Conservation (phyloP, 2,329 filamentous ascomycete species). For the Lasiodiplodia citricola region DNA sequence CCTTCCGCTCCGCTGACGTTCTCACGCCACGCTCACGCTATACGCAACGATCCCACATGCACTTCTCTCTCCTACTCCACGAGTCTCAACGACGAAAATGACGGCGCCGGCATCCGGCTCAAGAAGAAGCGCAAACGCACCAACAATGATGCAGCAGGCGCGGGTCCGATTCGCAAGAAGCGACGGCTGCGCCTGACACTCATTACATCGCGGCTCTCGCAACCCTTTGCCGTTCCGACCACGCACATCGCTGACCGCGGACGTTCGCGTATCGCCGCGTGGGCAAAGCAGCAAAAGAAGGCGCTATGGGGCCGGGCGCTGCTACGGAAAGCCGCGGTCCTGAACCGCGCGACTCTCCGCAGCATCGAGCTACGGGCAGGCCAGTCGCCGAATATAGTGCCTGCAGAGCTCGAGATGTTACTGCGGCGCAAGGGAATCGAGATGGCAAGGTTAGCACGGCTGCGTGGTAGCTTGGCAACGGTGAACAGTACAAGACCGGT, state of each 20-base stretch:
- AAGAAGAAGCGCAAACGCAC: conserved; percentile 58
- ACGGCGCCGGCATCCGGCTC: background rate
- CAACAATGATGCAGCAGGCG: conserved; percentile 54
- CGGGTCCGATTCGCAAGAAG: conserved; percentile 59
- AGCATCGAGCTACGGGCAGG: conserved; percentile 44
- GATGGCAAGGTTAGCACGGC: conserved; percentile 38
- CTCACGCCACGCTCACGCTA: conserved; percentile 40
- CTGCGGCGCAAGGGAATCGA: conserved; percentile 40
- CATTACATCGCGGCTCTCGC: conserved; percentile 72
- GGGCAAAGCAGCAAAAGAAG: conserved; percentile 48
- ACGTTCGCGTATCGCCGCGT: conserved; percentile 36
- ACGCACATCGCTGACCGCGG: conserved; percentile 72
- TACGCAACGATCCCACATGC: conserved; percentile 28
- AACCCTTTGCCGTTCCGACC: conserved; percentile 71
- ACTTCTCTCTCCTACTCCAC: conserved; percentile 26
- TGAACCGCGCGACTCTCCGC: conserved; percentile 59
- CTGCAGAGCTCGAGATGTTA: conserved; percentile 30
- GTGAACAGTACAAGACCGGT: conserved; percentile 21
- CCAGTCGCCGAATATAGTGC: conserved; percentile 32
- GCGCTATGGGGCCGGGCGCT: conserved; percentile 54
- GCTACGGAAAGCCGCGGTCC: conserved; percentile 68
- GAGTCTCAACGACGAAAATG: background rate
- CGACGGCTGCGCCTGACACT: conserved; percentile 66
- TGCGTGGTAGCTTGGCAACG: conserved; percentile 11
- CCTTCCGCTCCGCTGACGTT: conserved; percentile 33